Evolutionary conservation across 441 rosid species (phyloP).

Genomic region (Erysimum pusillum): DNA sequence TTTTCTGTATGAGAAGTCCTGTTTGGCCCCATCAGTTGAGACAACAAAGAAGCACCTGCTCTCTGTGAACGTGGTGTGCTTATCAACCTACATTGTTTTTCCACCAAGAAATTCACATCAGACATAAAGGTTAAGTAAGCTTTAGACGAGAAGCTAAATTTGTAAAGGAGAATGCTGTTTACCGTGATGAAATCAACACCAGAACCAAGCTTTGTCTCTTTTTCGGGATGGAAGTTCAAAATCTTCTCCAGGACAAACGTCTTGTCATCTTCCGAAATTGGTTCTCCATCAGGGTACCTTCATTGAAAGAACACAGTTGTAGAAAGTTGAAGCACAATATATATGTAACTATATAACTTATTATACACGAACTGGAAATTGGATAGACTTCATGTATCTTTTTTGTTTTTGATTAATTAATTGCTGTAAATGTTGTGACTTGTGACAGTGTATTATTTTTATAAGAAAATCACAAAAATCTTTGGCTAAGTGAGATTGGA

Average conservation of each 20-base stretch:
- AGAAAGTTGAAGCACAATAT: constrained; percentile 19
- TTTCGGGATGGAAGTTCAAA: constrained; percentile 81
- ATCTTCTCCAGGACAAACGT: constrained; percentile 66
- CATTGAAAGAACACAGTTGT: constrained; percentile 39
- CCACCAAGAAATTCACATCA: constrained; percentile 14
- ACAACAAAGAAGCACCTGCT: constrained; percentile 82
- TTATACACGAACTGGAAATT: constrained; percentile 1
- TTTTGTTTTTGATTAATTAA: background rate
- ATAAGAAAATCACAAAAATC: background rate
- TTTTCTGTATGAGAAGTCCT: constrained; percentile 86
- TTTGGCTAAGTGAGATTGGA: background rate
- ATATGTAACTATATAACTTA: background rate
- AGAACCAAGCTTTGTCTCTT: constrained; percentile 72
- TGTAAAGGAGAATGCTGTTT: constrained; percentile 31
- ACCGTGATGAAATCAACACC: constrained; percentile 83
- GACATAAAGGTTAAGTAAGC: constrained; percentile 3
- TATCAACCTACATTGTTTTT: constrained; percentile 62
- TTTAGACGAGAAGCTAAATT: background rate
- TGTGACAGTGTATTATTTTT: background rate
- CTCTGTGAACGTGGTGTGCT: constrained; percentile 65
- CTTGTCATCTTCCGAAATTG: constrained; percentile 71
- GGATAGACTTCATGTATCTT: background rate
- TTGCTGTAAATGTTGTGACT: constrained; percentile 2
- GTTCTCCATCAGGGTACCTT: constrained; percentile 88
- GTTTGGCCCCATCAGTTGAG: constrained; percentile 68